Evolutionary conservation across 768 basidiomycete species (phyloP), one percentile per base, ranked within the genome.

Genomic region (Suillus occidentalis): DNA sequence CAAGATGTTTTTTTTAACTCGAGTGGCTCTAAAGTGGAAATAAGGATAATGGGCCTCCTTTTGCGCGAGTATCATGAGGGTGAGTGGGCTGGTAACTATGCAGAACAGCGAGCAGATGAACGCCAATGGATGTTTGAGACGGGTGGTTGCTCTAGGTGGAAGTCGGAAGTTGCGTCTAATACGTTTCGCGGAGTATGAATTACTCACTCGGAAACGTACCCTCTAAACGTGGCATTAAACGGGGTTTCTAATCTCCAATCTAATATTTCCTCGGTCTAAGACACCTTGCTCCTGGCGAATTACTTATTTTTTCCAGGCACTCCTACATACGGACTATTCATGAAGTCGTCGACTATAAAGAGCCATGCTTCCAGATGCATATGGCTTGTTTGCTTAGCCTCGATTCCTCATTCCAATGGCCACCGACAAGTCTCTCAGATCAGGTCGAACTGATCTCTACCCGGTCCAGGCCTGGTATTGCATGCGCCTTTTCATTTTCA

Each of bases 401-500:
- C 34, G 7, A 52, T 25, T 39, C 22, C 13, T 39, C 37, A 28
- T n/a, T 34, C 28, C n/a, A n/a, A 63, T 63, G 62, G 50, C 31
- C 31, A 60, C 63, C 63, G 65, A 66, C 50, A 60, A 64, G 34
- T 45, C 50, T 10, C 36, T 66, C 16, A 57, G 63, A 34, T 0
- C n/a, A 5, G 8, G 20, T 10, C 60, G 67, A 9, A 60, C 59
- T 40, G 34, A 47, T 31, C 52, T 66, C 2, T 68, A 68, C 47
- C 67, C 67, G 12, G 22, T 36, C 10, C 65, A 68, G 45, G 62
- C 62, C 6, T 68, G 67, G 67, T 68, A 68, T 43, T 63, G 64
- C 37, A 59, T 68, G 67, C 13, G 12, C 56, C 56, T 68, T 9
- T 68, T 68, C 61, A 47, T 68, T 45, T 63, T 66, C 6, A 66